Base-by-base conservation (phyloP, 805 yeast genomes). In the Ogataea ramenticola region DNA sequence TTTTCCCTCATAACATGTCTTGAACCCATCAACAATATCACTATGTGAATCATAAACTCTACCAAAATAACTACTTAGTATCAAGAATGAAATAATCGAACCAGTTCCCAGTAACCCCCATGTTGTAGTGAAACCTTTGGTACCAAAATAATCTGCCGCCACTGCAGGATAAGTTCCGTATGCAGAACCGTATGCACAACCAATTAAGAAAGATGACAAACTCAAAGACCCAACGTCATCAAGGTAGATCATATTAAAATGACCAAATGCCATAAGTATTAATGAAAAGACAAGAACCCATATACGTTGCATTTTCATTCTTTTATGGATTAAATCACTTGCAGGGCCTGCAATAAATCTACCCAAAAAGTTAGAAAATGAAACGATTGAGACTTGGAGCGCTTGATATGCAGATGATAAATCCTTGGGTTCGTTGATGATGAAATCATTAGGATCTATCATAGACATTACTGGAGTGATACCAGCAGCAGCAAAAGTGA, bases 51-150 rank as follows among this genome's bases (percentile, higher is more conserved):
- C 80, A 49, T 84, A 70, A 29, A 75, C 72, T 10, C 51, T 44
- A 1, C 87, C 88, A 50, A 85, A 74, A 40, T 70, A 65, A 44
- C 71, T 71, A 40, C 80, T 78, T 48, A 83, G 67, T 2, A 68
- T 41, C 51, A 75, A 77, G 35, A 84, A 72, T 0, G 75, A 65
- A 4, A 77, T 38, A 19, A 82, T 62, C 1, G 88, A 87, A 8
- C 90, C 90, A 0, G 88, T 79, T 21, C 89, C 81, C 15, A 79
- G 62, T 35, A 84, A 62, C 0, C 91, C 88, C 91, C 93, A 85
- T 1, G 82, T 71, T 0, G 90, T 82, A 20, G 88, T 79, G 57
- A 82, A 85, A 0, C 79, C 73, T 7, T 64, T 68, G 0, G 86
- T 73, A 2, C 90, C 90, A 63, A 82, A 83, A 14, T 70, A 65